Evolutionary conservation across 805 yeast species (phyloP).

Genomic region (Lipomyces anomalus): DNA sequence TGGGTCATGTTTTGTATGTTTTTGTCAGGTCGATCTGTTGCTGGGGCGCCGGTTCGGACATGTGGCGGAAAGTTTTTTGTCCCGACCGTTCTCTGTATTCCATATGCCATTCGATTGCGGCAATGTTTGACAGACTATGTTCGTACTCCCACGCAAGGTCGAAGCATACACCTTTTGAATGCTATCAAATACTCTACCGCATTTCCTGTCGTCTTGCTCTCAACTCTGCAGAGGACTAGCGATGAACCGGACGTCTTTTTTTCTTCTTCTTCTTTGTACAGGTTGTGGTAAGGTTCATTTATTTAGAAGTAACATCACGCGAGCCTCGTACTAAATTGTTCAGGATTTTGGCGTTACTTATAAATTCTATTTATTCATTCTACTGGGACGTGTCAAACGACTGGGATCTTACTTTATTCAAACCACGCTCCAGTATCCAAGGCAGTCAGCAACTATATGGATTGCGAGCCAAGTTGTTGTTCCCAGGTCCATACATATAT

Average conservation of each 20-base stretch:
- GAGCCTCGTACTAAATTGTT: neutral
- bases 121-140: conserved; percentile 75
- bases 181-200: conserved; percentile 68
- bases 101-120: conserved; percentile 66
- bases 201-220: conserved; percentile 45
- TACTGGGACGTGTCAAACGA: conserved; percentile 88
- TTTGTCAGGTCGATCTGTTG: conserved; percentile 33
- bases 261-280: conserved; percentile 4
- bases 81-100: conserved; percentile 42
- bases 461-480: conserved; percentile 28
- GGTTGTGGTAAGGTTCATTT: conserved; percentile 8
- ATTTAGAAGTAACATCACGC: no score
- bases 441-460: conserved; percentile 20
- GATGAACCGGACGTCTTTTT: conserved; percentile 12
- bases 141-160: conserved; percentile 38
- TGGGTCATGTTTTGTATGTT: conserved; percentile 49
- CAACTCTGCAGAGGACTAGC: conserved; percentile 27
- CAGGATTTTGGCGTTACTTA: conserved; percentile 40
- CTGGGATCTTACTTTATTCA: conserved; percentile 68
- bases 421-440: conserved; percentile 14
- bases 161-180: conserved; percentile 58
- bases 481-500: conserved; percentile 40
- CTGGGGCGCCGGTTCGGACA: conserved; percentile 31
- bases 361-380: conserved; percentile 73
- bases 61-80: conserved; percentile 37